These are phyloP conservation scores for Calonectria pauciramosa DNA, from an alignment of 2,329 filamentous ascomycete genomes.

Conservation along the genomic window DNA sequence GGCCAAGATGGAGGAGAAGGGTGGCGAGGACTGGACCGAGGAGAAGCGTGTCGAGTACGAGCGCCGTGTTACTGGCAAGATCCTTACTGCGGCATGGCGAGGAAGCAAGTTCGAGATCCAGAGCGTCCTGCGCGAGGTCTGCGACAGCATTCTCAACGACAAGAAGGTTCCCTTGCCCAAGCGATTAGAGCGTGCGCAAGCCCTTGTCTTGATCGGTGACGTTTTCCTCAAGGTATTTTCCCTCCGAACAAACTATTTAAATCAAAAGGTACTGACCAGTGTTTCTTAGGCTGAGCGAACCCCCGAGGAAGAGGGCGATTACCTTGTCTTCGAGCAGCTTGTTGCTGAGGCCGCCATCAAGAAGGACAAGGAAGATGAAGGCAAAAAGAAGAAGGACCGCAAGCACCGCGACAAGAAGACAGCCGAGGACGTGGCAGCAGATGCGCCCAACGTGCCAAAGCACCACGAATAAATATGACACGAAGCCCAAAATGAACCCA, in stretches of 20 bases:
- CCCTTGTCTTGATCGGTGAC: constrained; percentile 88
- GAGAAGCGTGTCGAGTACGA: constrained; percentile 97
- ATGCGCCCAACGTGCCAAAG: constrained; percentile 42
- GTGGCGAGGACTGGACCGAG: constrained; percentile 98
- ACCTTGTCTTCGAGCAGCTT: constrained; percentile 98
- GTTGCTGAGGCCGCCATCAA: constrained; percentile 97
- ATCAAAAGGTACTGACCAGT: constrained; percentile 24
- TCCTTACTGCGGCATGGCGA: constrained; percentile 95
- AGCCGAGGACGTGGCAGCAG: constrained; percentile 43
- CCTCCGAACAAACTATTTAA: neutral
- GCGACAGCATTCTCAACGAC: constrained; percentile 86
- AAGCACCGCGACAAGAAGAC: constrained; percentile 54
- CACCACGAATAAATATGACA: constrained; percentile 9
- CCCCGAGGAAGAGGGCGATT: constrained; percentile 97
- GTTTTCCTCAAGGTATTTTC: constrained; percentile 83
- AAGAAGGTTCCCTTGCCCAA: constrained; percentile 86
- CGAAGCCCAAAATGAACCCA: neutral
- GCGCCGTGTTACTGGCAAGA: constrained; percentile 96
- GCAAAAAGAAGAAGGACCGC: constrained; percentile 70
- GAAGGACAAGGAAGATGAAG: constrained; percentile 88
- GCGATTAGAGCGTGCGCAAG: constrained; percentile 91
- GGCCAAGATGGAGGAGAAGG: constrained; percentile 94
- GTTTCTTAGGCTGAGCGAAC: constrained; percentile 81
- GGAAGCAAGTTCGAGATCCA: constrained; percentile 99
- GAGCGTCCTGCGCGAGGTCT: constrained; percentile 93